Evolutionary conservation across 2,329 filamentous ascomycete species (phyloP), one percentile per base, ranked within the genome.

Genomic region (Fusarium sp.): DNA sequence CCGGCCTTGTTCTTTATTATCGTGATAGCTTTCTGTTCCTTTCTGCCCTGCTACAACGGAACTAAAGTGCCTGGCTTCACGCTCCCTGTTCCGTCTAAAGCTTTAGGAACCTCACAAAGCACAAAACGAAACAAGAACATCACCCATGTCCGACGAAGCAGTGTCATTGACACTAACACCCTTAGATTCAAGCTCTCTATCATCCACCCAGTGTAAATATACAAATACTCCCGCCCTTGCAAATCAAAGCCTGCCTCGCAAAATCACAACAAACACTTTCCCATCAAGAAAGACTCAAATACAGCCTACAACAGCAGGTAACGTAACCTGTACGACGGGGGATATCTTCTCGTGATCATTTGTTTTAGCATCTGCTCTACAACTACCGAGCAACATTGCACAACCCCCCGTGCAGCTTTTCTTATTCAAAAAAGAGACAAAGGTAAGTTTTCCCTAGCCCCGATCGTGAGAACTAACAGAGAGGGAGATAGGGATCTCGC

Each of bases 311-410:
- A 9, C 26, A 28, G 20, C 24, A 23, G 42, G 64, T 65, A 68
- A 68, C 56, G 65, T 68, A 68, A 66, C 65, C 56, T 68, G 65
- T 68, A 56, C 51, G 60, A 68, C 65, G 30, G 46, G 32, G 48
- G 10, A 65, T 68, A 68, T 47, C 42, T 58, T 68, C 65, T 68
- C 65, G 65, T 68, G 65, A 68, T 62, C 65, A 62, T 48, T 32
- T 54, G 40, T 21, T 40, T 38, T 48, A 26, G 43, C 43, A 32
- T 47, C 19, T 44, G 49, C 40, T 49, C 43, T 67, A 40, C 48
- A 56, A 65, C 50, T 65, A 56, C 65, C 65, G 65, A 57, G 32
- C 28, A 53, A 53, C 55, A 59, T 65, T 66, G 39, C 56, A 68
- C 65, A 56, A 55, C 14, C 15, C 17, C 32, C 32, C 32, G 17